Conservation (phyloP, 2,329 filamentous ascomycete species). For the Phaeomoniella chlamydospora region DNA sequence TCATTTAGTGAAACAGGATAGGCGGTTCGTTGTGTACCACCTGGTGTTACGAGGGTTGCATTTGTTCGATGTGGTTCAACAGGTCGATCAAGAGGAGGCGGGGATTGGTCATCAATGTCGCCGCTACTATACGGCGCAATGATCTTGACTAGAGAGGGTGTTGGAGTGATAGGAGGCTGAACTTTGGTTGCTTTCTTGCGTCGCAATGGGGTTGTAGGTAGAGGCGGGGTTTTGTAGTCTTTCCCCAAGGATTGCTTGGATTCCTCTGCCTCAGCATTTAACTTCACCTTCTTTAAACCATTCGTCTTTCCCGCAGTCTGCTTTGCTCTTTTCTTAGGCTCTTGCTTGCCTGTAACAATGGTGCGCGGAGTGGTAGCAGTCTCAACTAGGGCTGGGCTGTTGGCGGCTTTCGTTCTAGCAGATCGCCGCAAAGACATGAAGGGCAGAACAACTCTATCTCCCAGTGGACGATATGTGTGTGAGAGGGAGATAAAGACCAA, state of each 20-base stretch:
- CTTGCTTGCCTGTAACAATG: not conserved
- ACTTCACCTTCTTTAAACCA: conserved; percentile 6
- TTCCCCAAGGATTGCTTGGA: not conserved
- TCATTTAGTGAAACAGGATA: conserved; percentile 24
- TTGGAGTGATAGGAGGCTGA: conserved; percentile 29
- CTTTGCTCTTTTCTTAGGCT: not conserved
- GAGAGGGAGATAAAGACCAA: too few species aligned
- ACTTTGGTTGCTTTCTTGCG: conserved; percentile 15
- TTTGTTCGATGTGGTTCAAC: conserved; percentile 33
- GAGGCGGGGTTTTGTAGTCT: not conserved
- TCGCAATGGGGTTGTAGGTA: conserved; percentile 16
- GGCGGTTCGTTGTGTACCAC: conserved; percentile 30
- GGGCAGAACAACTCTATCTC: too few species aligned
- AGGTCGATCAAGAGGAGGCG: conserved; percentile 25
- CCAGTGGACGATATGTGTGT: too few species aligned
- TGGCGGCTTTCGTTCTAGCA: not conserved
- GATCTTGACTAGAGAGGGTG: conserved; percentile 32
- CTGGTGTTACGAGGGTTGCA: conserved; percentile 32
- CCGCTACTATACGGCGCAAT: conserved; percentile 28
- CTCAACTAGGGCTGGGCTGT: not conserved
- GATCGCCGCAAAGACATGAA: conserved; percentile 1
- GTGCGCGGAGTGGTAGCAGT: not conserved
- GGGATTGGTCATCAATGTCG: conserved; percentile 22
- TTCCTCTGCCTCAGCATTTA: conserved; percentile 4
- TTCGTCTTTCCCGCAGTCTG: conserved; percentile 5